These are phyloP conservation scores for Penstemon barbatus DNA, from an alignment of 257 asterid genomes.

Conservation along the genomic window DNA sequence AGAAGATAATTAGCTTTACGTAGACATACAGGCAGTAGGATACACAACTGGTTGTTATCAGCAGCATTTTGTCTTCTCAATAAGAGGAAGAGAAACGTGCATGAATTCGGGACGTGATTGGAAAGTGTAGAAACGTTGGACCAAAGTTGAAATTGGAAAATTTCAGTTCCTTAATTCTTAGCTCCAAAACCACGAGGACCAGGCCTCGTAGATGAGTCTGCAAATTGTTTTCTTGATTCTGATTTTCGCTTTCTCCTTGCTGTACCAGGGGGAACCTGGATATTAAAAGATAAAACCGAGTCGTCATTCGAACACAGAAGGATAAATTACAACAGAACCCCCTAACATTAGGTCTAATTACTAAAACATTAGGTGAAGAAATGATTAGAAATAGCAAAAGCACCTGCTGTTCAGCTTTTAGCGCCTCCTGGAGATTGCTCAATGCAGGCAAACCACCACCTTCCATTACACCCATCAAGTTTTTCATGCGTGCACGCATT, in stretches of 20 bases:
- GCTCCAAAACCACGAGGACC: constrained; percentile 89
- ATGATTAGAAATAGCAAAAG: constrained; percentile 7
- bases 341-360: neutral
- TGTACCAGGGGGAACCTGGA: constrained; percentile 93
- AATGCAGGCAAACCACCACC: constrained; percentile 89
- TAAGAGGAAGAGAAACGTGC: no score
- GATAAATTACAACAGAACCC: neutral
- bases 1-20: no score
- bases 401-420: constrained; percentile 80
- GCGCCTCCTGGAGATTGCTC: constrained; percentile 85
- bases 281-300: constrained; percentile 1
- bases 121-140: no score
- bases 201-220: constrained; percentile 61
- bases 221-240: constrained; percentile 70
- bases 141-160: neutral
- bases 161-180: constrained; percentile 38
- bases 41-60: no score
- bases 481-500: constrained; percentile 97
- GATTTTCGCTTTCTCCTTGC: constrained; percentile 82
- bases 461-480: constrained; percentile 93
- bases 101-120: no score
- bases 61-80: no score
- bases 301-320: neutral
- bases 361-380: neutral
- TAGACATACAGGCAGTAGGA: no score